Percentiles rank a stretch among this genome's conserved stretches.
phyloP scores from a whole-genome alignment of 805 yeast species.

The Metschnikowia lochheadii region DNA sequence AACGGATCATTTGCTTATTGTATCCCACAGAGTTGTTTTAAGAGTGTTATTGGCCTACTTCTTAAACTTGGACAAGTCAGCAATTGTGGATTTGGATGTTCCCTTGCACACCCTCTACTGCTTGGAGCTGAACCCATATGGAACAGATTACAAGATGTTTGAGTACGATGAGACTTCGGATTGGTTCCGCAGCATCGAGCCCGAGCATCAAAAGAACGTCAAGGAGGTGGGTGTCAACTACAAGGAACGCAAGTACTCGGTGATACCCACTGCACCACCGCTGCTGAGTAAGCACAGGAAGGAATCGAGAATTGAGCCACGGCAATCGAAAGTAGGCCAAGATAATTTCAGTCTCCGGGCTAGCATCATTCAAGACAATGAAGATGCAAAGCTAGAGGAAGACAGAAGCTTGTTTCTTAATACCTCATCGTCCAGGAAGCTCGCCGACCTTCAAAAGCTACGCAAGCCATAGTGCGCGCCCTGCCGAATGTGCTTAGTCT shows the following conservation, averaged over 20 bases:
- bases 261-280: conserved; percentile 73
- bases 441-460: conserved; percentile 28
- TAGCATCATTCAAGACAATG: conserved; percentile 20
- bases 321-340: conserved; percentile 2
- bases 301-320: conserved; percentile 2
- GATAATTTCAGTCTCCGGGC: conserved; percentile 24
- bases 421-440: conserved; percentile 21
- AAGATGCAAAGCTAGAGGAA: conserved; percentile 7
- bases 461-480: conserved; percentile 20
- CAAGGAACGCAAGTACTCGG: conserved; percentile 65
- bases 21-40: conserved; percentile 89
- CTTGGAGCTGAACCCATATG: conserved; percentile 90
- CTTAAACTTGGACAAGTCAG: conserved; percentile 71
- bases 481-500: not conserved
- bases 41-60: conserved; percentile 85
- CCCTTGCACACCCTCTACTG: conserved; percentile 90
- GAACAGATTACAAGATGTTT: conserved; percentile 88
- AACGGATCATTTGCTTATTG: conserved; percentile 75
- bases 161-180: conserved; percentile 78
- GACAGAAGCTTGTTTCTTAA: conserved; percentile 8
- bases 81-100: conserved; percentile 86
- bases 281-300: conserved; percentile 16
- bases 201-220: conserved; percentile 53
- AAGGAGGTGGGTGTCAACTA: conserved; percentile 68
- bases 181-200: conserved; percentile 69